Base-by-base conservation (phyloP, 768 basidiomycete genomes). In the Trametes cinnabarina region DNA sequence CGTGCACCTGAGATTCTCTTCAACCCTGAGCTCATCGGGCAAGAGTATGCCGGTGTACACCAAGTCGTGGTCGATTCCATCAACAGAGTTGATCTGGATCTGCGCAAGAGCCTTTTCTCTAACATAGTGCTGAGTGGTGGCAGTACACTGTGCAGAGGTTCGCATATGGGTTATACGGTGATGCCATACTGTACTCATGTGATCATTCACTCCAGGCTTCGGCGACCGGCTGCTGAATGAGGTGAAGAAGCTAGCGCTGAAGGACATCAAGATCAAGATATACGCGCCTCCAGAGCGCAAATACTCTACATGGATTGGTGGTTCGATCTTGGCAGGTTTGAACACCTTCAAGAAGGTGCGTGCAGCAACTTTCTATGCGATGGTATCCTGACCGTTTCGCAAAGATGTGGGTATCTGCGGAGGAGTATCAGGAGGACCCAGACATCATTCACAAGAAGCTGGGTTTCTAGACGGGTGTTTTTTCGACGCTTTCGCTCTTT, bases 271-370 rank as follows among this genome's bases (percentile, higher is more conserved):
- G 79, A 94, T 99, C 74, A 97, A 96, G 79, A 99, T 99, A 66
- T 96, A 92, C 66, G 97, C 97, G 25, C 97, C 97, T 19, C 97
- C 97, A n/a, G 97, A 99, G 74, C 87, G 97, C 65, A 99, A 98
- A 73, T 96, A 96, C 74, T 93, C 92, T 32, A 94, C 92, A 44
- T 95, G 92, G 92, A 94, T 94, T 67, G 96, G 97, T 51, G 97
- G 97, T 5, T 95, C 92, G 55, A 99, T 99, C 70, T 75, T 99
- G 51, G 96, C 96, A 48, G 95, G 95, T 37, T 72, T 99, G 61
- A 94, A 85, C 64, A 97, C 97, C 34, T 99, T 99, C 82, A 98
- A 96, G 77, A 97, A 97, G 87, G 94, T 90, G 55, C 54, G 69
- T 64, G 35, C 23, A 32, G 30, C 41, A 15, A 57, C 23, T 20